phyloP scores from a whole-genome alignment of 176 grass and related monocot species.

The Zea luxurians region DNA sequence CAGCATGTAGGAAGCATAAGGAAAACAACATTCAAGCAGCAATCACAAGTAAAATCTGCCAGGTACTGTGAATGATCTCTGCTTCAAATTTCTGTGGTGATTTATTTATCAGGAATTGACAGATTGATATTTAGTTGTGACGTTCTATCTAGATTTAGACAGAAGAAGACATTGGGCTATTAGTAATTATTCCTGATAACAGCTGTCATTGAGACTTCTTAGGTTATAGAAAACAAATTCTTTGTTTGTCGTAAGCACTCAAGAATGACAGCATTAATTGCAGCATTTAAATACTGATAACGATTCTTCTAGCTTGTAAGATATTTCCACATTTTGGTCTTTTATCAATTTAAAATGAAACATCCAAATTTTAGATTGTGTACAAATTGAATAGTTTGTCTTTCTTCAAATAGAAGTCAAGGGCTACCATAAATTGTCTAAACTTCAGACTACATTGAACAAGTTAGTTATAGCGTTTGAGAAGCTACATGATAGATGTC shows the following conservation, averaged over 20 bases:
- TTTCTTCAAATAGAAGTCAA: background rate
- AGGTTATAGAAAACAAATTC: constrained; percentile 1
- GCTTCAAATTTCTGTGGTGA: background rate
- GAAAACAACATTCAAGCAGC: background rate
- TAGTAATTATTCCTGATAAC: background rate
- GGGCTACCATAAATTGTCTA: background rate
- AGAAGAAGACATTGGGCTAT: background rate
- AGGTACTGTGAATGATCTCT: background rate
- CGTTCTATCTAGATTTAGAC: background rate
- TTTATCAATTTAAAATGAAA: background rate
- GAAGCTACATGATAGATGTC: background rate
- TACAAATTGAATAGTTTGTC: no score
- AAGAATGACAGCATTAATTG: background rate
- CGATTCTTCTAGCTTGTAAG: background rate
- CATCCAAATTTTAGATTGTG: background rate
- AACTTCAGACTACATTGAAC: background rate
- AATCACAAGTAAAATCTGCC: background rate
- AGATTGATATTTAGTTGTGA: constrained; percentile 5
- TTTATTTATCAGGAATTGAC: background rate
- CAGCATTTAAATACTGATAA: background rate
- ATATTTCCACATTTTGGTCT: background rate
- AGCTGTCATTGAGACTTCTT: background rate
- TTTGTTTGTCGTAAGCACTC: background rate
- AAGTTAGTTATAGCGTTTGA: background rate
- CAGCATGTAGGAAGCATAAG: constrained; percentile 10